phyloP scores from a whole-genome alignment of 2,329 filamentous ascomycete species.

The Pseudofabraea citricarpa region DNA sequence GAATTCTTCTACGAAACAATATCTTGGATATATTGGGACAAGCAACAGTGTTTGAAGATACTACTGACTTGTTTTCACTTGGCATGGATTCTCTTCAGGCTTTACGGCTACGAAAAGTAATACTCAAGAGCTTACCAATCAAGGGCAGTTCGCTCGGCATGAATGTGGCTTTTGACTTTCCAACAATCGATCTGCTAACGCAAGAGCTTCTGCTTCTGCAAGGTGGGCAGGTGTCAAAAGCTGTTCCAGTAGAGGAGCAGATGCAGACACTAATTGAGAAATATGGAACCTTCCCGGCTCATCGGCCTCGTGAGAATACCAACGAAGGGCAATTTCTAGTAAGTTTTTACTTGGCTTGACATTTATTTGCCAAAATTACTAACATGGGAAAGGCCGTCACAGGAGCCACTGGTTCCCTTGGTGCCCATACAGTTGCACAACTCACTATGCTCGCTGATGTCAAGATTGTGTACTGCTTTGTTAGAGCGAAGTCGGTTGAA shows the following conservation, averaged over 20 bases:
- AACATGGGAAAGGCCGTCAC: slow-evolving; percentile 43
- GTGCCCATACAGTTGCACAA: slow-evolving; percentile 52
- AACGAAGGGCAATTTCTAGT: slow-evolving; percentile 1
- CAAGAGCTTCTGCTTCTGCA: slow-evolving; percentile 36
- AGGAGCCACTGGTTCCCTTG: slow-evolving; percentile 60
- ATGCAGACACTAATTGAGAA: slow-evolving; percentile 41
- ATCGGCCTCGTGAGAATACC: slow-evolving; percentile 7
- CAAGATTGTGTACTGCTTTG: slow-evolving; percentile 44
- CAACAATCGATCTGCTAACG: slow-evolving; percentile 40
- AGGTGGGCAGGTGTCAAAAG: slow-evolving; percentile 26
- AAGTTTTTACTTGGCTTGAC: slow-evolving; percentile 11
- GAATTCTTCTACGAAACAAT: slow-evolving; percentile 9
- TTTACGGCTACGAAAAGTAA: slow-evolving; percentile 45
- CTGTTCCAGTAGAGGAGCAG: slow-evolving; percentile 27
- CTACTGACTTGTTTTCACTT: slow-evolving; percentile 51
- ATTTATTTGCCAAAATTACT: neutral
- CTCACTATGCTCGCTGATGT: slow-evolving; percentile 53
- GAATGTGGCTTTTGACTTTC: slow-evolving; percentile 55
- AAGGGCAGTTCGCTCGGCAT: slow-evolving; percentile 40
- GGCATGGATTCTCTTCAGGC: slow-evolving; percentile 55
- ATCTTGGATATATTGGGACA: slow-evolving; percentile 8
- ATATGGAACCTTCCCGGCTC: slow-evolving; percentile 32
- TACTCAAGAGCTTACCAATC: slow-evolving; percentile 45
- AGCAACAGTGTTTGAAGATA: slow-evolving; percentile 12
- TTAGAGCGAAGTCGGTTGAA: slow-evolving; percentile 31